Base-by-base conservation (phyloP, 2,329 filamentous ascomycete genomes). In the Lecanicillium sp. region DNA sequence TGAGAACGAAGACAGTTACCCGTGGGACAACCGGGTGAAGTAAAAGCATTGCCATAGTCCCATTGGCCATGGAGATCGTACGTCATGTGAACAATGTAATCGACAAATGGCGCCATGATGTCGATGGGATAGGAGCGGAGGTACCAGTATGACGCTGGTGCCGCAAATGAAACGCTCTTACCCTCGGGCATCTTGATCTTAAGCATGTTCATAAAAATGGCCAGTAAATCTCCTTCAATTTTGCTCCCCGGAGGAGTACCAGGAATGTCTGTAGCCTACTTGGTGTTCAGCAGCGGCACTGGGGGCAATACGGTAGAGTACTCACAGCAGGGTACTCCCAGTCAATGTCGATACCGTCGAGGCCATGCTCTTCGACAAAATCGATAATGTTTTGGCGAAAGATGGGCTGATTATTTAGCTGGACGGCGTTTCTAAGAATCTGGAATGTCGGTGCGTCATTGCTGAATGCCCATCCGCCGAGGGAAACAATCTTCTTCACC, bases 41-140 rank as follows among this genome's bases (percentile, higher is more conserved):
- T n/a, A n/a, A n/a, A n/a, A n/a, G 77, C 82, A 0, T 80, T 64
- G 2, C 56, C 57, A 2, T 61, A 56, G 46, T 78, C 74, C 81
- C 82, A 92, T 7, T 72, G 73, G 4, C 84, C 84, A 2, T 81
- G 71, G 53, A 69, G 87, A 61, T 88, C 83, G 52, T 87, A 88
- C 1, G 78, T 75, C 81, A 87, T 87, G 6, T 83, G 58, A 53
- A 79, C 73, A 57, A 76, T 65, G 42, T 65, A 66, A 51, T 79
- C 76, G 13, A 79, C 54, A 6, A 67, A 56, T 3, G 53, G 30
- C 14, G 68, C 64, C 52, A 78, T 68, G 6, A 59, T 56, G 10
- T 46, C 45, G 14, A 79, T 59, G 35, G 69, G 58, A 33, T 78
- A 52, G 37, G 60, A 61, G 4, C 60, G 54, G 51, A 72, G 76